Evolutionary conservation across 768 basidiomycete species (phyloP).

Genomic region (Glaciozyma martinii): DNA sequence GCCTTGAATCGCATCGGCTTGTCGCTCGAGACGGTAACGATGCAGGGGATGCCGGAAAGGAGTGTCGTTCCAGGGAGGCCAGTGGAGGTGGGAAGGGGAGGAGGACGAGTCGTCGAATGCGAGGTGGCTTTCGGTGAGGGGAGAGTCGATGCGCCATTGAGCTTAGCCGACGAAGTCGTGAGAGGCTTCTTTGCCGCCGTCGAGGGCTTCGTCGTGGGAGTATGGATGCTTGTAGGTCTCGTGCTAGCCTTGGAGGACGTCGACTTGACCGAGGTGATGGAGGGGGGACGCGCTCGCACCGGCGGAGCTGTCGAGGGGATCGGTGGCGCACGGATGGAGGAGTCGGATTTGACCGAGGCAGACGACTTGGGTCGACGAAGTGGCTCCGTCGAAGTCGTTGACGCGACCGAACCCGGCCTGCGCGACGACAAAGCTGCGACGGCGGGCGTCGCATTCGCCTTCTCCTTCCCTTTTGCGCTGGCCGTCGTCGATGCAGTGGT

Average conservation of each 20-base stretch:
- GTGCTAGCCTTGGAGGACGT: constrained; percentile 41
- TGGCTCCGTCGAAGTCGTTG: neutral
- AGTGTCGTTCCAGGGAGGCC: constrained; percentile 55
- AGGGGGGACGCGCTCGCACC: constrained; percentile 39
- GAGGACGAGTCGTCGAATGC: neutral
- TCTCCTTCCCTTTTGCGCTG: constrained; percentile 1
- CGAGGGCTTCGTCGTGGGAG: neutral
- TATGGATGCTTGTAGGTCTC: neutral
- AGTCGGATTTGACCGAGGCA: neutral
- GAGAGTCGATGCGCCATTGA: neutral
- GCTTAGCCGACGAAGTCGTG: neutral
- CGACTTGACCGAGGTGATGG: constrained; percentile 39
- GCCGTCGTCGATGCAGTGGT: neutral
- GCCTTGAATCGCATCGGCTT: constrained; percentile 77
- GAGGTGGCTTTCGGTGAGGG: neutral
- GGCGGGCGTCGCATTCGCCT: neutral
- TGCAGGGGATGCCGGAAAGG: constrained; percentile 81
- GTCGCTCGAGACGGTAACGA: constrained; percentile 53
- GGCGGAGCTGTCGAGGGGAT: constrained; percentile 17
- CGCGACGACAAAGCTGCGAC: too few species aligned
- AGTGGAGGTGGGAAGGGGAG: neutral
- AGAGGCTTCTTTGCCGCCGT: neutral
- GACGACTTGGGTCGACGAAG: constrained; percentile 3
- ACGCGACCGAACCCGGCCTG: neutral
- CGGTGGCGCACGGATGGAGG: neutral